Evolutionary conservation across 106 monocot genomes (phyloP).

Genomic region (Iris macrosiphon): DNA sequence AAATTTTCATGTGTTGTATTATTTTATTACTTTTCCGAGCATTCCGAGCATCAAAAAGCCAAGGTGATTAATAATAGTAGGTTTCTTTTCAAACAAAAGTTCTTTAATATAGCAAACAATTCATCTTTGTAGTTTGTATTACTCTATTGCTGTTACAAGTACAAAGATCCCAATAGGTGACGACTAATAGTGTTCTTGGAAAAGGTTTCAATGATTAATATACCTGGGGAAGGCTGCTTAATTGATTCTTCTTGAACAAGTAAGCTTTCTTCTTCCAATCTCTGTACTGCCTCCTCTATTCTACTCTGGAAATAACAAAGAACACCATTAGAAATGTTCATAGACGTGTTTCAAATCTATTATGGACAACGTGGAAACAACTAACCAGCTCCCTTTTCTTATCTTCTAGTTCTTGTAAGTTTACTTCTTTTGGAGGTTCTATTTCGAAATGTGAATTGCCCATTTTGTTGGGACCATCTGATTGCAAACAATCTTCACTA

Average conservation of each 20-base stretch:
- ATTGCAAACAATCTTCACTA: slow-evolving; percentile 20
- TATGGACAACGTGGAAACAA: neutral
- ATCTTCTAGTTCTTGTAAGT: slow-evolving; percentile 43
- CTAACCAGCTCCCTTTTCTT: slow-evolving; percentile 70
- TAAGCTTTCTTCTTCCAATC: slow-evolving; percentile 52
- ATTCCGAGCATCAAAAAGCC: too few species aligned
- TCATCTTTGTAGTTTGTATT: too few species aligned
- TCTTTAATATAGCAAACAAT: too few species aligned
- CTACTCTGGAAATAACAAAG: slow-evolving; percentile 30
- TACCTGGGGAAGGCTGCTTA: slow-evolving; percentile 65
- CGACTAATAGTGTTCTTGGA: too few species aligned
- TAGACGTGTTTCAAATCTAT: slow-evolving; percentile 1
- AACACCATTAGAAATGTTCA: neutral
- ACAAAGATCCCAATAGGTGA: neutral
- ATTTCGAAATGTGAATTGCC: slow-evolving; percentile 23
- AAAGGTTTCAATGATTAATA: slow-evolving; percentile 4
- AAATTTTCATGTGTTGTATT: too few species aligned
- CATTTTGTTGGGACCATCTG: slow-evolving; percentile 9
- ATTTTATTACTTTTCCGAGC: too few species aligned
- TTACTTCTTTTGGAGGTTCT: slow-evolving; percentile 19
- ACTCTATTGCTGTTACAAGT: neutral
- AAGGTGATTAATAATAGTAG: too few species aligned
- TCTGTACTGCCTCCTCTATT: slow-evolving; percentile 45
- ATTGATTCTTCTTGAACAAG: slow-evolving; percentile 47
- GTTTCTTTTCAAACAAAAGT: too few species aligned